Evolutionary conservation across 164 flowering plant species (phyloP), one percentile per base, ranked within the genome.

Genomic region (Euptelea pleiosperma): DNA sequence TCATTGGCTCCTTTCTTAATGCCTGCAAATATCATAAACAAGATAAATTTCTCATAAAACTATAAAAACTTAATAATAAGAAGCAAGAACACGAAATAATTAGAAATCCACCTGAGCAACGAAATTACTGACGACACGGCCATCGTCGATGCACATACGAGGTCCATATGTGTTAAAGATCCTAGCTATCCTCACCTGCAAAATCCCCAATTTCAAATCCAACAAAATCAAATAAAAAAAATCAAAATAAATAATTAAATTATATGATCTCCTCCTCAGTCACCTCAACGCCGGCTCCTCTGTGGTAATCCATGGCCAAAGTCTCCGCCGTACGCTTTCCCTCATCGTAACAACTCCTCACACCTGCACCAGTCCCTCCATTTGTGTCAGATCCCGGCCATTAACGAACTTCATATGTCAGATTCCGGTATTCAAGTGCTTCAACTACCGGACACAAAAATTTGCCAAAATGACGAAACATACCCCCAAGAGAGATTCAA

Each of bases 41-140:
- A 25, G 37, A 40, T 15, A 33, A 15, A 33, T 52, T n/a, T n/a
- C n/a, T n/a, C n/a, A n/a, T 37, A 0, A 37, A 65, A 28, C 10
- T 2, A 58, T 11, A 14, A 37, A 47, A 8, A 19, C 45, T 33
- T 7, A 30, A 55, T 37, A 43, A 19, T 5, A 8, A 34, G 24
- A n/a, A 35, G 40, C 15, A 19, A 22, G 28, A 60, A 0, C 1
- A 87, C 97, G n/a, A n/a, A n/a, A n/a, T n/a, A n/a, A n/a, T n/a
- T n/a, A n/a, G n/a, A n/a, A n/a, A n/a, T n/a, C n/a, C n/a, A 91
- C 98, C 98, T 91, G 98, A 33, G 98, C 92, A 46, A 91, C 98
- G 60, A 91, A 91, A 45, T 91, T 91, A 64, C 98, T 91, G 9
- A 91, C 98, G 15, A 91, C 98, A 35, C 98, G 94, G 24, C 98